Base-by-base conservation (phyloP, 345 rosid genomes). In the Eucalyptus virginea region DNA sequence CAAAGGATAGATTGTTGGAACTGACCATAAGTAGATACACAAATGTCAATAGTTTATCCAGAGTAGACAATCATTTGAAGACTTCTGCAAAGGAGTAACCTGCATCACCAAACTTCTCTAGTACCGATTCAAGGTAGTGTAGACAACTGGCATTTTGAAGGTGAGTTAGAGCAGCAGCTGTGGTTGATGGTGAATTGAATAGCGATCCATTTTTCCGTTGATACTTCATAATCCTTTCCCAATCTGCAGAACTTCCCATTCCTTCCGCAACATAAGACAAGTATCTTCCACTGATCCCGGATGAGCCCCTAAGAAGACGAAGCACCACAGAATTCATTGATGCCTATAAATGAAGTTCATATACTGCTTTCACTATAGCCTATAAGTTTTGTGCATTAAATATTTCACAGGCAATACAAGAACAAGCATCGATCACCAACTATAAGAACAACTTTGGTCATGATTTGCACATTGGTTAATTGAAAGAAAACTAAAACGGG, bases 121-220 rank as follows among this genome's bases (percentile, higher is more conserved):
- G 52, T 90, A 94, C 91, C 15, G 92, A 90, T 19, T 48, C 89
- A 88, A 97, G 97, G 86, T 97, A 97, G 48, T 49, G 91, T 88
- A 96, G 95, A 91, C 99, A 96, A 10, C 91, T 91, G 86, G 92
- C 91, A 89, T 96, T 92, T 44, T 92, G 92, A 87, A 93, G 91
- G 89, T 93, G 94, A 69, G 89, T 89, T 91, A 94, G 91, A 81
- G 98, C 96, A 85, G 96, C 96, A 58, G 99, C 99, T 85, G 99
- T 95, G 90, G 99, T 87, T 32, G 99, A 94, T 87, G 99, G 99
- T 88, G 99, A 97, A 92, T 97, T 93, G 88, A 94, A 97, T 89
- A 97, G 86, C 8, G 98, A 97, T 2, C 99, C 99, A 34, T 96
- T 94, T 91, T 91, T 94, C 87, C 95, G 93, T 90, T 96, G 97